phyloP scores from a whole-genome alignment of 768 basidiomycete species.

The Pleurotus pulmonarius region DNA sequence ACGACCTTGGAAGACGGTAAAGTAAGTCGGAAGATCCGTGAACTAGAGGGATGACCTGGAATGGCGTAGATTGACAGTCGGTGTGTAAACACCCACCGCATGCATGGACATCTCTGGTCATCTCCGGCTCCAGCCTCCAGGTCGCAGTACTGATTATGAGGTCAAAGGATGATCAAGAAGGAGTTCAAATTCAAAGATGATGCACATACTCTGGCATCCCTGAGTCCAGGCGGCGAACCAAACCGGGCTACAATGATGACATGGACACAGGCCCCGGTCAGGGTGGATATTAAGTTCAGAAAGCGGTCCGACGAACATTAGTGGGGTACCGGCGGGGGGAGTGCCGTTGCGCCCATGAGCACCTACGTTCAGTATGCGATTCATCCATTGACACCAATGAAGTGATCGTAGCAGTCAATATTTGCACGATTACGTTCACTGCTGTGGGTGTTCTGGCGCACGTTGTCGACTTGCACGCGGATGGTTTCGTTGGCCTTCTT shows the following conservation, averaged over 20 bases:
- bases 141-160: background rate
- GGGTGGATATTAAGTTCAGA: background rate
- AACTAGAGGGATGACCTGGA: background rate
- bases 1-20: background rate
- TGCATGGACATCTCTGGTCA: background rate
- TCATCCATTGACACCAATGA: no score
- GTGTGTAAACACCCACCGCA: background rate
- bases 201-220: conserved; percentile 1
- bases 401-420: no score
- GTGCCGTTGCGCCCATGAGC: conserved; percentile 2
- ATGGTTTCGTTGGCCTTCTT: background rate
- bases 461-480: background rate
- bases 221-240: conserved; percentile 1
- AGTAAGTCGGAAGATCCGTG: background rate
- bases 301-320: background rate
- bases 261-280: background rate
- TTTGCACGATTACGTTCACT: no score
- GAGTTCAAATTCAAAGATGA: background rate
- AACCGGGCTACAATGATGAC: background rate
- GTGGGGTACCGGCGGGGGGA: background rate
- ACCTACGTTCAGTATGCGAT: background rate
- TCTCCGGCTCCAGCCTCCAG: background rate
- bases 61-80: conserved; percentile 2
- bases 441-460: background rate
- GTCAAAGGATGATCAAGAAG: conserved; percentile 1